Evolutionary conservation across 257 asterid species (phyloP).

Genomic region (Echites panduratus): DNA sequence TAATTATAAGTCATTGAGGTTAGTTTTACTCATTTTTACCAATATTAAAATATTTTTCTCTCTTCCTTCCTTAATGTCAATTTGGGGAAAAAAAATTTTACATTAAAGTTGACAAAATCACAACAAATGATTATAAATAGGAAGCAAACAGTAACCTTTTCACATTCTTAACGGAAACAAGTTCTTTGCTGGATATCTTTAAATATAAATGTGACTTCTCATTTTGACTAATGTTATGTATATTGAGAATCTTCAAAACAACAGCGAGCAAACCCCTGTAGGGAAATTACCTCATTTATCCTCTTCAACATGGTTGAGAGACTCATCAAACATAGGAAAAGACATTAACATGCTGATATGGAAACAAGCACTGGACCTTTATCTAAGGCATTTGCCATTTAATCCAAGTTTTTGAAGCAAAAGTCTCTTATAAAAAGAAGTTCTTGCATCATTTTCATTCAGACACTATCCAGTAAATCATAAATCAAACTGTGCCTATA

Average conservation of each 20-base stretch:
- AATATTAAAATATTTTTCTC: too few relatives aligned
- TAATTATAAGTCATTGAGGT: too few relatives aligned
- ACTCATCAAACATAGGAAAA: background rate
- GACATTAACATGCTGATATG: background rate
- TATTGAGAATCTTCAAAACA: background rate
- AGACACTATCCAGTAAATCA: conserved; percentile 3
- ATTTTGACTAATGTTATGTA: background rate
- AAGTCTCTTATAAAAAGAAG: too few relatives aligned
- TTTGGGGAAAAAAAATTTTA: too few relatives aligned
- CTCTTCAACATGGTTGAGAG: background rate
- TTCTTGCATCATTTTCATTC: background rate
- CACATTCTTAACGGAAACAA: background rate
- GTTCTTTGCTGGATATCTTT: background rate
- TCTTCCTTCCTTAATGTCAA: too few relatives aligned
- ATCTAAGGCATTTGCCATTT: background rate
- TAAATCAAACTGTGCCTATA: background rate
- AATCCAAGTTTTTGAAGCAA: background rate
- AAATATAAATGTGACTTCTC: background rate
- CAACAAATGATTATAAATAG: too few relatives aligned
- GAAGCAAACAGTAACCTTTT: background rate
- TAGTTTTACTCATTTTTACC: too few relatives aligned
- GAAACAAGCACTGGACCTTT: background rate
- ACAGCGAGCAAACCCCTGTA: background rate
- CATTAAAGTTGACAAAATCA: too few relatives aligned
- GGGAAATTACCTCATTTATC: background rate